Evolutionary conservation across 2,329 filamentous ascomycete genomes (phyloP).

Genomic region (Phyllosticta ampelicida): DNA sequence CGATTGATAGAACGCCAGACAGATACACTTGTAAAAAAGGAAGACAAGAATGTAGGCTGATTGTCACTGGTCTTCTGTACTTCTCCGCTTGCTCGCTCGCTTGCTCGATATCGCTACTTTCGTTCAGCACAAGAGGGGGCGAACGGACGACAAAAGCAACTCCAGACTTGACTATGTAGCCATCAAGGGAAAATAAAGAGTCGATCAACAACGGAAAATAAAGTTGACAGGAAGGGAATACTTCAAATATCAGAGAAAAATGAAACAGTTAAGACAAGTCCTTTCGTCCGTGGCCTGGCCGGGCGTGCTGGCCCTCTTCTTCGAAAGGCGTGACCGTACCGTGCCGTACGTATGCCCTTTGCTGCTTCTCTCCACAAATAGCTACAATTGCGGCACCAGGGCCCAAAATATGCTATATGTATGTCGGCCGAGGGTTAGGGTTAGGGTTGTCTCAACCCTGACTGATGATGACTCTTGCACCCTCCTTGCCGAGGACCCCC

Average conservation of each 20-base stretch:
- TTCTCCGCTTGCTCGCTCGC: background rate
- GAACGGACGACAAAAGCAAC: background rate
- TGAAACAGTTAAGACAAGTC: too few species aligned
- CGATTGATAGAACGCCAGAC: too few species aligned
- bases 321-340: too few species aligned
- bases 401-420: background rate
- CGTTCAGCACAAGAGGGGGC: background rate
- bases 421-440: background rate
- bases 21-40: too few species aligned
- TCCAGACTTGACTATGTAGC: background rate
- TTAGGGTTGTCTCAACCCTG: constrained; percentile 21
- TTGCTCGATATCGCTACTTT: background rate
- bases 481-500: constrained; percentile 89
- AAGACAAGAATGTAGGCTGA: too few species aligned
- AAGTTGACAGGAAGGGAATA: too few species aligned
- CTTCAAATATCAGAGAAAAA: too few species aligned
- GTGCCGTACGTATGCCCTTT: too few species aligned
- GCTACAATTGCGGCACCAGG: background rate
- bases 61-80: background rate
- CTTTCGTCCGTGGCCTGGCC: too few species aligned
- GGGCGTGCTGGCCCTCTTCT: too few species aligned
- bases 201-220: too few species aligned
- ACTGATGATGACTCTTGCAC: constrained; percentile 54
- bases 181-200: too few species aligned
- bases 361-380: background rate